Evolutionary conservation across 768 basidiomycete species (phyloP), one percentile per base, ranked within the genome.

Genomic region (Boletus sp.): DNA sequence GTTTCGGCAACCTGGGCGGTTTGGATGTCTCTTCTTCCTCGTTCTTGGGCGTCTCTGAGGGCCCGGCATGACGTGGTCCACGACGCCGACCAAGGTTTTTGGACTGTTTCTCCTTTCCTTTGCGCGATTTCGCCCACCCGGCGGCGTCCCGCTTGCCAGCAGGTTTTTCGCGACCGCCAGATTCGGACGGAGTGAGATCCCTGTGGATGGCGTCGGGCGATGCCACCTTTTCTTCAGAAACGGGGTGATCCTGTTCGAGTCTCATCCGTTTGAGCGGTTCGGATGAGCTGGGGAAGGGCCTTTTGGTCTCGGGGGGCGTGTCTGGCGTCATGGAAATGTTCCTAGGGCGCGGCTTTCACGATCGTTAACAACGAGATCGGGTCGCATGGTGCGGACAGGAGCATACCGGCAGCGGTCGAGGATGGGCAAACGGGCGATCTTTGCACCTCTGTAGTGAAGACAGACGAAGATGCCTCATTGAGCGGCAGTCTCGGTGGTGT

Each of bases 1-100:
- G 80, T 73, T 97, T 97, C 14, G 94, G 93, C 25, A 87, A 72
- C 33, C 89, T 79, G 23, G 77, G 77, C 3, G 75, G 75, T 65
- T 83, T 84, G 10, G 56, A 49, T 0, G 54, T 55, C 25, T 44
- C 54, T 45, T 45, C 65, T 5, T 55, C 55, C 5, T 52, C 60
- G 34, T 47, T 67, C 21, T 43, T 62, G 59, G 43, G 57, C 9
- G 19, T 59, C 60, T 69, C 66, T 39, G 64, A 63, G 29, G 64
- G 69, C 32, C 70, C 70, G 4, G 71, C 67, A 33, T 74, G 72
- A 35, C 77, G 74, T 50, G 75, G 68, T n/a, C 75, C 74, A 47
- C 80, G 75, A 23, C 76, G 73, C 23, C 77, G 65, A 6, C 72
- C 73, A 29, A 59, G 52, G 48, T 74, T 75, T 55, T 66, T 73